A percentile compares a stretch with the other conserved stretches of the same genome.
Evolutionary conservation across 2,329 filamentous ascomycete species (phyloP).

Genomic region (Trichoderma sp.): DNA sequence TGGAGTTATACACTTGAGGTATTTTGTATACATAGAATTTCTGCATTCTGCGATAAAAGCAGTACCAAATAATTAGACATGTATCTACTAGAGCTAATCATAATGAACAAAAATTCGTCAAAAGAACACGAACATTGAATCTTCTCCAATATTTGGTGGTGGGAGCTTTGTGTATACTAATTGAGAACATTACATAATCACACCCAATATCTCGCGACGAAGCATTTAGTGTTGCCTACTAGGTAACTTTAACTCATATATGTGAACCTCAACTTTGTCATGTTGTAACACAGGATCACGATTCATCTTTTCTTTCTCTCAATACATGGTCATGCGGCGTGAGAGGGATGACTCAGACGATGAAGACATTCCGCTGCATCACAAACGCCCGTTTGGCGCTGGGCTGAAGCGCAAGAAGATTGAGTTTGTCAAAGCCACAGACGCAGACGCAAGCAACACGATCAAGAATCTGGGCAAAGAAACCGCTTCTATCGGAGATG

Average conservation of each 20-base stretch:
- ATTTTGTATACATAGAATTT: slow-evolving; percentile 1
- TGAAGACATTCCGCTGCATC: slow-evolving; percentile 52
- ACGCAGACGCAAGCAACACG: slow-evolving; percentile 34
- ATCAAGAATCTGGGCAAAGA: slow-evolving; percentile 28
- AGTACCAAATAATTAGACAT: neutral
- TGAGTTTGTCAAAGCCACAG: slow-evolving; percentile 56
- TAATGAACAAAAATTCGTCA: slow-evolving; percentile 9
- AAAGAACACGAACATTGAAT: neutral
- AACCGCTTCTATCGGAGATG: slow-evolving; percentile 47
- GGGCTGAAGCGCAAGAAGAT: slow-evolving; percentile 55
- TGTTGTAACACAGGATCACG: neutral
- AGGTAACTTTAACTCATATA: neutral
- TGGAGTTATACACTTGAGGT: neutral
- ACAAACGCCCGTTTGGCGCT: slow-evolving; percentile 53
- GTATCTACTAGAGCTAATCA: neutral
- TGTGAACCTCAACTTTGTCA: neutral
- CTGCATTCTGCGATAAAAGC: neutral
- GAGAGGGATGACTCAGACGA: slow-evolving; percentile 30
- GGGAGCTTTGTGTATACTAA: neutral
- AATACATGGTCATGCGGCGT: slow-evolving; percentile 28
- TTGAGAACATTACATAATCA: neutral
- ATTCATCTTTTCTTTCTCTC: neutral
- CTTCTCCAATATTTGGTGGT: neutral
- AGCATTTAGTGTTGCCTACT: neutral
- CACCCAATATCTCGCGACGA: too few species aligned